Evolutionary conservation across 2,329 filamentous ascomycete species (phyloP).

Genomic region (Ilyonectria destructans): DNA sequence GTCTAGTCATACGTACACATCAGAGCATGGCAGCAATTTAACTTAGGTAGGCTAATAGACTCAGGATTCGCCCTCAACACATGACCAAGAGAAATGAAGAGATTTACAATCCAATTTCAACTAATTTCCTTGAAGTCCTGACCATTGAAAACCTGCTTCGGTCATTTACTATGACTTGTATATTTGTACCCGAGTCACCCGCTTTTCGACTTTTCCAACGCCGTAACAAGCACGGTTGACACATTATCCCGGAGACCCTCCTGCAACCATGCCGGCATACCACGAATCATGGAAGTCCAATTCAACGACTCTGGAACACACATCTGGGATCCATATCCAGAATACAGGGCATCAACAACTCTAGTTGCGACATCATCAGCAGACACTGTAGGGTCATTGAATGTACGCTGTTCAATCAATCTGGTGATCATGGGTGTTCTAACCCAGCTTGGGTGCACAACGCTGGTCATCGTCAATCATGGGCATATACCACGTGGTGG

Average conservation of each 20-base stretch:
- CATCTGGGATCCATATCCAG: slow-evolving; percentile 2
- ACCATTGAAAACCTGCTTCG: no score
- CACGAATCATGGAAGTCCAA: not conserved
- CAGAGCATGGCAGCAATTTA: no score
- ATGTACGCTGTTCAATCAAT: not conserved
- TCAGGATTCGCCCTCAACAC: no score
- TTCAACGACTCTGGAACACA: not conserved
- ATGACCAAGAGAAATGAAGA: no score
- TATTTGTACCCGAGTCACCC: no score
- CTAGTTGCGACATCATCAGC: not conserved
- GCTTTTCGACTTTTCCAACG: not conserved
- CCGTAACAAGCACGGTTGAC: not conserved
- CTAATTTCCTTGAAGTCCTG: no score
- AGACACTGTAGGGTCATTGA: slow-evolving; percentile 2
- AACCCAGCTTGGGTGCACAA: slow-evolving; percentile 16
- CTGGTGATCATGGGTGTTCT: slow-evolving; percentile 11
- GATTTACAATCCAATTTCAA: no score
- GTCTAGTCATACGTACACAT: no score
- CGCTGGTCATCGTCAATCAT: not conserved
- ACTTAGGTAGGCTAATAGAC: no score
- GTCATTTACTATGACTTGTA: no score
- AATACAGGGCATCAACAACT: not conserved
- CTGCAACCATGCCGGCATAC: slow-evolving; percentile 9
- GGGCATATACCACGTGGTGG: no score
- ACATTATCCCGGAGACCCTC: not conserved